Conservation (phyloP, 306 rosid genomes). For the Rosa multiflora region DNA sequence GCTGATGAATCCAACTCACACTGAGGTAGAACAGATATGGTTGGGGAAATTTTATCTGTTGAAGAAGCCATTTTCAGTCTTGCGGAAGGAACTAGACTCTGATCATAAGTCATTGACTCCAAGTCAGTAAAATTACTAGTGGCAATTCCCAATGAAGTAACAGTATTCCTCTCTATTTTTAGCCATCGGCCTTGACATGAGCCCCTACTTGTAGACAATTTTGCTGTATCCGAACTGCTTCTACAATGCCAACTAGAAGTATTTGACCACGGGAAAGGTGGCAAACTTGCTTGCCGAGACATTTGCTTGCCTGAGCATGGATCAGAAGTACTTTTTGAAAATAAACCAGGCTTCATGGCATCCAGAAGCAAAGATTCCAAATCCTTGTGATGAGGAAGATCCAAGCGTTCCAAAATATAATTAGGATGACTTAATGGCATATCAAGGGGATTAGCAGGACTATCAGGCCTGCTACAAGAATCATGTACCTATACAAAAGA, state of each 20-base stretch:
- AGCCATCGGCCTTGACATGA: conserved; percentile 89
- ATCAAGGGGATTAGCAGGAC: conserved; percentile 61
- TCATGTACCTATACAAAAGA: conserved; percentile 50
- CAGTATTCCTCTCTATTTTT: conserved; percentile 48
- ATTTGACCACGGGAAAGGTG: conserved; percentile 90
- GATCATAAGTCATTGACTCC: conserved; percentile 69
- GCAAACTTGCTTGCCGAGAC: conserved; percentile 70
- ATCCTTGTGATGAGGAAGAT: conserved; percentile 67
- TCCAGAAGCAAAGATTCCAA: conserved; percentile 86
- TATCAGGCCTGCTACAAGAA: conserved; percentile 46
- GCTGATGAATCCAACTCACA: conserved; percentile 45
- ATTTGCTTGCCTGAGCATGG: conserved; percentile 68
- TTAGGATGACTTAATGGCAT: conserved; percentile 58
- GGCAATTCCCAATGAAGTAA: conserved; percentile 35
- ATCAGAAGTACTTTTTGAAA: conserved; percentile 62
- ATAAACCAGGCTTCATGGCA: conserved; percentile 57
- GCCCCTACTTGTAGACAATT: conserved; percentile 62
- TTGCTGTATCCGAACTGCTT: conserved; percentile 67
- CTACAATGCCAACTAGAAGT: conserved; percentile 70
- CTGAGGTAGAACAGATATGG: conserved; percentile 42
- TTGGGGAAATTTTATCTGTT: conserved; percentile 30
- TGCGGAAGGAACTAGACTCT: conserved; percentile 68
- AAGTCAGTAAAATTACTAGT: conserved; percentile 56
- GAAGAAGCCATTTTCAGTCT: conserved; percentile 37
- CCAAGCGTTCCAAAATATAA: conserved; percentile 61